phyloP scores from a whole-genome alignment of 192 early-diverging fungal genomes.

The Kappamyces sp. region DNA sequence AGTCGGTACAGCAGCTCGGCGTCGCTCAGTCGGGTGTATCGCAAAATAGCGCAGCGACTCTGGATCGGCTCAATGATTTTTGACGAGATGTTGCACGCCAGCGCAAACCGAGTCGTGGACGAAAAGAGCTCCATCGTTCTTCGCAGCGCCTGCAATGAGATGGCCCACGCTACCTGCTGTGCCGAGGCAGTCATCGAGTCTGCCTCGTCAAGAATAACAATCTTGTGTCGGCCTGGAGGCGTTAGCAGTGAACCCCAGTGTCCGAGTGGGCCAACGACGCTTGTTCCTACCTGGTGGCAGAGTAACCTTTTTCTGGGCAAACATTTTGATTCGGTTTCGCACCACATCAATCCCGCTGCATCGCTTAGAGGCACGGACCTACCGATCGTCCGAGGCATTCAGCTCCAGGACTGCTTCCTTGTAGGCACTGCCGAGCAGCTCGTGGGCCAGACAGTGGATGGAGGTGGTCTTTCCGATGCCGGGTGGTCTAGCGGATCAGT shows the following conservation, averaged over 20 bases:
- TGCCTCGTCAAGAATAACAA: constrained; percentile 95
- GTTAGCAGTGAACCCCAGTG: background rate
- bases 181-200: constrained; percentile 95
- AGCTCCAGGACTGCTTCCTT: constrained; percentile 95
- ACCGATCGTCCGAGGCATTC: constrained; percentile 98
- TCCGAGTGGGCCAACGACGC: constrained; percentile 33
- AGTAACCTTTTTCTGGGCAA: constrained; percentile 98
- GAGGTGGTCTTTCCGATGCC: constrained; percentile 98
- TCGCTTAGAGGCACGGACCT: constrained; percentile 9
- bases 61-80: constrained; percentile 99
- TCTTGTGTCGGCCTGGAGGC: constrained; percentile 33
- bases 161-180: constrained; percentile 34
- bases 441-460: constrained; percentile 85
- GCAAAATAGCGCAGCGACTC: constrained; percentile 86
- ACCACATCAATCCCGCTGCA: constrained; percentile 91
- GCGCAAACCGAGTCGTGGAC: constrained; percentile 88
- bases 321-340: constrained; percentile 93
- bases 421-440: constrained; percentile 73
- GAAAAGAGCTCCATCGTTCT: constrained; percentile 98
- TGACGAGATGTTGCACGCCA: constrained; percentile 91
- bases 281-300: constrained; percentile 59
- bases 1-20: constrained; percentile 74
- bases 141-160: constrained; percentile 71
- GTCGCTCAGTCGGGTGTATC: constrained; percentile 74
- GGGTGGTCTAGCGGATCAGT: constrained; percentile 57